A percentile compares a stretch with the other conserved stretches of the same genome.
phyloP scores from a whole-genome alignment of 805 yeast genomes.

The Lachancea sp. region DNA sequence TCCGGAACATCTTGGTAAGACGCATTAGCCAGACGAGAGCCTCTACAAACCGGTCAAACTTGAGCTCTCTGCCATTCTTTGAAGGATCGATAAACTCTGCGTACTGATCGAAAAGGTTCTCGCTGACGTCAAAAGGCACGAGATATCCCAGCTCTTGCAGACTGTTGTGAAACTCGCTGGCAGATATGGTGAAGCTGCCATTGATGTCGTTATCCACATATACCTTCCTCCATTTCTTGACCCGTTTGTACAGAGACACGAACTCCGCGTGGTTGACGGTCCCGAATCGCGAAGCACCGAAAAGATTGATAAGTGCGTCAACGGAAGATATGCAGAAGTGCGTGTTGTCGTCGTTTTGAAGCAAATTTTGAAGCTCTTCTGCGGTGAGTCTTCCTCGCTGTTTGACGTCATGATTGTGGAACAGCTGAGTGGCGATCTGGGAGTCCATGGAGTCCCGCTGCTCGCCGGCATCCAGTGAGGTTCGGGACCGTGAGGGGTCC shows the following conservation, averaged over 20 bases:
- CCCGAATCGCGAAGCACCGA: slow-evolving; percentile 33
- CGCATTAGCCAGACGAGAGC: slow-evolving; percentile 69
- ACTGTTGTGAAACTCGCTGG: slow-evolving; percentile 30
- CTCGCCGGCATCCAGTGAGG: slow-evolving; percentile 3
- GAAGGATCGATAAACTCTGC: slow-evolving; percentile 28
- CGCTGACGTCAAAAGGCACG: slow-evolving; percentile 31
- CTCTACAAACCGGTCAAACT: slow-evolving; percentile 79
- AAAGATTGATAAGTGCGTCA: slow-evolving; percentile 31
- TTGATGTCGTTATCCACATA: slow-evolving; percentile 34
- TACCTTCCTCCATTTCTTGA: slow-evolving; percentile 32
- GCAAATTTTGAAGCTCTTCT: slow-evolving; percentile 29
- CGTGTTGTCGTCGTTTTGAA: slow-evolving; percentile 32
- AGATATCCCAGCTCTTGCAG: slow-evolving; percentile 31
- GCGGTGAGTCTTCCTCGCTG: slow-evolving; percentile 29
- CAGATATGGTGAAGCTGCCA: slow-evolving; percentile 28
- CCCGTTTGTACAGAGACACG: slow-evolving; percentile 29
- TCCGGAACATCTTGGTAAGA: slow-evolving; percentile 71
- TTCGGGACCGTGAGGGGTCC: slow-evolving; percentile 1
- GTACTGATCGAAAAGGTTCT: slow-evolving; percentile 33
- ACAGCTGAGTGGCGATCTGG: slow-evolving; percentile 27
- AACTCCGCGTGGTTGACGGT: slow-evolving; percentile 31
- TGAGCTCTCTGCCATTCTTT: slow-evolving; percentile 37
- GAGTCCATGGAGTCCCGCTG: slow-evolving; percentile 21
- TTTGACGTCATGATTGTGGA: slow-evolving; percentile 29
- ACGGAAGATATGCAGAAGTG: slow-evolving; percentile 31